These are phyloP conservation scores for Phytophthora chlamydospora DNA, from an alignment of 352 stramenopile species.

Conservation along the genomic window DNA sequence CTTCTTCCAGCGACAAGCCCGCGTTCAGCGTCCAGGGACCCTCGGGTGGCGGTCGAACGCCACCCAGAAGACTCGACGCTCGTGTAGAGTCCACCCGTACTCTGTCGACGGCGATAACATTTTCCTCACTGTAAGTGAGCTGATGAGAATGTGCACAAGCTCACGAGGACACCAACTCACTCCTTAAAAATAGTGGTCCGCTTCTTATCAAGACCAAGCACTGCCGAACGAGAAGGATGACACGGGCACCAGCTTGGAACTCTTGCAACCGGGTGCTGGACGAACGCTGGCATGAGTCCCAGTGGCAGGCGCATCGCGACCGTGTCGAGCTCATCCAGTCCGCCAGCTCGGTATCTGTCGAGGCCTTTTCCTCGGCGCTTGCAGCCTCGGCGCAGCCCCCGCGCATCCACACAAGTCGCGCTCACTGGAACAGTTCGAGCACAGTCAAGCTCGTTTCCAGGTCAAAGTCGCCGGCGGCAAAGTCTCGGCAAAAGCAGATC, in stretches of 20 bases:
- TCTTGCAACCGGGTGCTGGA: conserved; percentile 52
- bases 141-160: too few species aligned
- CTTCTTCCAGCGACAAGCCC: too few species aligned
- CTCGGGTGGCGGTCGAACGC: too few species aligned
- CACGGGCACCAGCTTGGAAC: conserved; percentile 43
- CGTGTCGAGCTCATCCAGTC: conserved; percentile 58
- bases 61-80: too few species aligned
- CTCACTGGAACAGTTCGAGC: conserved; percentile 1
- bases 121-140: too few species aligned
- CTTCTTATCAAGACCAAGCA: too few species aligned
- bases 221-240: conserved; percentile 16
- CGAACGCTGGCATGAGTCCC: conserved; percentile 45
- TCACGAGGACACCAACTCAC: too few species aligned
- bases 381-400: conserved; percentile 27
- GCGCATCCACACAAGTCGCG: conserved; percentile 29
- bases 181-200: neutral
- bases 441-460: conserved; percentile 27
- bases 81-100: too few species aligned
- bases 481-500: conserved; percentile 58
- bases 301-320: conserved; percentile 47
- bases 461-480: conserved; percentile 53
- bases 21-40: too few species aligned
- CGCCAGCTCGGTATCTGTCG: conserved; percentile 26
- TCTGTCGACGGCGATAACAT: too few species aligned
- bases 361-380: conserved; percentile 34